Base-by-base conservation (phyloP, 2,329 filamentous ascomycete species). In the Colletotrichum agaves region DNA sequence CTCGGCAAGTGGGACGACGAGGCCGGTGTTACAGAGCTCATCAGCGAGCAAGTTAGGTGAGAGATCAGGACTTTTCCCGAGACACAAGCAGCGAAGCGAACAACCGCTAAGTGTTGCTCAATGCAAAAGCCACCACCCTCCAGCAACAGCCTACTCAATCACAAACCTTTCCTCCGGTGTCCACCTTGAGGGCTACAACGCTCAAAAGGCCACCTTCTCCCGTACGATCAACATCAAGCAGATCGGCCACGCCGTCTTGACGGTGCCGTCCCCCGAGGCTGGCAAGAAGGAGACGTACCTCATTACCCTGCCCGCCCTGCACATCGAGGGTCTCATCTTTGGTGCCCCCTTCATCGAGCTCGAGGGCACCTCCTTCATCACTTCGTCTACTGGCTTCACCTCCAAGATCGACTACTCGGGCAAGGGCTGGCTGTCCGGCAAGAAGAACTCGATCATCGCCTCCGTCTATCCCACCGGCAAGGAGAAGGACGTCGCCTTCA, bases 191-290 rank as follows among this genome's bases (percentile, higher is more conserved):
- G 95, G 95, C 60, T 98, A 97, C 83, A 98, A 98, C 75, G 95
- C 93, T 15, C 96, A 98, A 77, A 98, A 97, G 79, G 94, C 95
- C 4, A 97, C 93, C 15, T 98, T 99, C 80, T 93, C 92, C 70
- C 91, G 91, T 73, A 97, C 95, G 49, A 98, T 98, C 79, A 92
- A 95, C 75, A 91, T 99, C 76, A 97, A 97, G 85, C 93, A 97
- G 82, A 91, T 97, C 73, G 95, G 95, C 39, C 94, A 98, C 76
- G 94, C 94, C 44, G 83, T 97, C 37, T 86, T 95, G 71, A 92
- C 93, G 56, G 82, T 98, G 67, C 91, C 92, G 11, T 73, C 81
- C 33, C 79, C 79, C 27, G 73, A 72, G 47, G 73, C 74, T 67
- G 72, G 77, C 66, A 79, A 83, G 70, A 74, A 76, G 31, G 93